phyloP scores from a whole-genome alignment of 306 rosid species.

The Rosa lucieae region DNA sequence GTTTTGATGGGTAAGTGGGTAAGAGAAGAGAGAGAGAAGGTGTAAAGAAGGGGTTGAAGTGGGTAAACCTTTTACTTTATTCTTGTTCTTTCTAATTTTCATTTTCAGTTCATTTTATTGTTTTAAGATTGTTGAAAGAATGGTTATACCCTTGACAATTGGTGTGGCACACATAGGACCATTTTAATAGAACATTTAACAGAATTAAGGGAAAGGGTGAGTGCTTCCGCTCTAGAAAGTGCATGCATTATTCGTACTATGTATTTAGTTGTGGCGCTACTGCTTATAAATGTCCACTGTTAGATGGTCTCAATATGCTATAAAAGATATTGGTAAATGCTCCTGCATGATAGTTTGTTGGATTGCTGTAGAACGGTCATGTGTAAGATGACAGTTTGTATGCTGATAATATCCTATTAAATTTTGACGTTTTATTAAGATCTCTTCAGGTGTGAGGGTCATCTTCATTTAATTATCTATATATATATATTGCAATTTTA shows the following conservation, averaged over 20 bases:
- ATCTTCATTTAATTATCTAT: neutral
- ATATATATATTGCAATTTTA: neutral
- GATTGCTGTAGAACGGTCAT: neutral
- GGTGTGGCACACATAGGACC: neutral
- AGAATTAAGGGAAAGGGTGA: neutral
- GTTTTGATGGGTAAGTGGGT: neutral
- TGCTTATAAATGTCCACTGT: neutral
- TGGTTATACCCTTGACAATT: neutral
- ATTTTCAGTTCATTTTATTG: neutral
- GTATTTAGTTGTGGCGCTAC: neutral
- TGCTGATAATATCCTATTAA: neutral
- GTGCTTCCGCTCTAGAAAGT: neutral
- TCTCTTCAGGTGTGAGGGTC: neutral
- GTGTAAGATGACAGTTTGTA: neutral
- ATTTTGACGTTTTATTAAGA: neutral
- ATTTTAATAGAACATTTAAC: neutral
- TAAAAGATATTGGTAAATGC: neutral
- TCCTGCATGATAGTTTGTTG: neutral
- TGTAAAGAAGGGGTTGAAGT: neutral
- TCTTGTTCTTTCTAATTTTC: neutral
- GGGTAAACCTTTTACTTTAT: neutral
- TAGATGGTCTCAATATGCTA: neutral
- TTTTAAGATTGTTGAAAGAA: neutral
- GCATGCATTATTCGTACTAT: neutral
- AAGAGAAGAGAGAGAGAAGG: neutral